Evolutionary conservation across 164 flowering plant genomes (phyloP).

Genomic region (Akebia trifoliata): DNA sequence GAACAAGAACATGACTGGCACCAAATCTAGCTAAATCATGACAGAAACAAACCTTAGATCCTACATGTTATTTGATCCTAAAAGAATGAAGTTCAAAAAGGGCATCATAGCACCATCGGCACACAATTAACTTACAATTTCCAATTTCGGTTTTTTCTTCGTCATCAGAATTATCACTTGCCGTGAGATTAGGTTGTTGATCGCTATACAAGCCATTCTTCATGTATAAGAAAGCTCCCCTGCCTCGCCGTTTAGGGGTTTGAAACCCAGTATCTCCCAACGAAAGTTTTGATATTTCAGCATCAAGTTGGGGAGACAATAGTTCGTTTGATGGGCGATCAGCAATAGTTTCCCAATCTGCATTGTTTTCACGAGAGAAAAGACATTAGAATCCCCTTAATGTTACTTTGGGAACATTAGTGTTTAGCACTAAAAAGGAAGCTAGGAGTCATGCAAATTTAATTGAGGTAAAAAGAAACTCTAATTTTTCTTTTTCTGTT

Average conservation of each 20-base stretch:
- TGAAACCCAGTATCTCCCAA: constrained; percentile 38
- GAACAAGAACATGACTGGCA: constrained; percentile 83
- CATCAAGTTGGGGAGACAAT: constrained; percentile 32
- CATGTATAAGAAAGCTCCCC: constrained; percentile 76
- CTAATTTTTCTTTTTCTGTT: too few species aligned
- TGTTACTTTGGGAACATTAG: background rate
- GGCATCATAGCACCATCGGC: too few species aligned
- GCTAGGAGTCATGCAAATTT: too few species aligned
- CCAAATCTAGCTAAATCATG: constrained; percentile 56
- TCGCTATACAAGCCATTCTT: constrained; percentile 67
- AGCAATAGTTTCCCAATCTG: constrained; percentile 95
- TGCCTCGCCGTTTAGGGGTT: constrained; percentile 64
- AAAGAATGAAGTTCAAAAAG: too few species aligned
- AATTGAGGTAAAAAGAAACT: too few species aligned
- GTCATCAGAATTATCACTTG: constrained; percentile 28
- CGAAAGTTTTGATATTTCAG: constrained; percentile 42
- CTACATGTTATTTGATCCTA: background rate
- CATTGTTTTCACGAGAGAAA: background rate
- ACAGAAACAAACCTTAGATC: constrained; percentile 9
- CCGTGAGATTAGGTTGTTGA: constrained; percentile 27
- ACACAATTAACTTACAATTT: constrained; percentile 36
- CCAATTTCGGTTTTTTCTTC: constrained; percentile 24
- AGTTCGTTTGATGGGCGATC: constrained; percentile 57
- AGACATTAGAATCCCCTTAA: background rate
- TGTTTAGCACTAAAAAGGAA: background rate